phyloP scores from a whole-genome alignment of 2,329 filamentous ascomycete species.

The Ceratocystis huliohia region DNA sequence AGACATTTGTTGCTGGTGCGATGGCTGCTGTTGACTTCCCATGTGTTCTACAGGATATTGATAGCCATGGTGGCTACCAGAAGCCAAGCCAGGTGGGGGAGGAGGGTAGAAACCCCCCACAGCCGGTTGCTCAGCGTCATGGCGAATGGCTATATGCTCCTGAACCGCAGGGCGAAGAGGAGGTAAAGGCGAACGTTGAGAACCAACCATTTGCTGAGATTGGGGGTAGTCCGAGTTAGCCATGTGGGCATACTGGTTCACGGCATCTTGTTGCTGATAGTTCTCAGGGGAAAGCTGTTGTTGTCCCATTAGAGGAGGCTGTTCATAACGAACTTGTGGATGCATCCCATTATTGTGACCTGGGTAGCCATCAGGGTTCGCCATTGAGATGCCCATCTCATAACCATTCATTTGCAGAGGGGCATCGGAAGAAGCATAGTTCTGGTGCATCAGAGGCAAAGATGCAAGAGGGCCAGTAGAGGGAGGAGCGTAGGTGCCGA shows the following conservation, averaged over 20 bases:
- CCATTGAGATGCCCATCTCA: neutral
- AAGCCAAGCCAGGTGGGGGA: constrained; percentile 11
- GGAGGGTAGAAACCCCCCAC: constrained; percentile 13
- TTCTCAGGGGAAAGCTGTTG: constrained; percentile 7
- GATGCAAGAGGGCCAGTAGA: neutral
- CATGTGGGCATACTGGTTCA: constrained; percentile 12
- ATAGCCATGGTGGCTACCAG: constrained; percentile 8
- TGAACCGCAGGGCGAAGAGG: constrained; percentile 16
- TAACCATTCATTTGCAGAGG: constrained; percentile 12
- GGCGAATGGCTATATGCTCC: constrained; percentile 9
- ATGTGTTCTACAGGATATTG: constrained; percentile 7
- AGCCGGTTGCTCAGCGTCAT: constrained; percentile 5
- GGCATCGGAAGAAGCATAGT: neutral
- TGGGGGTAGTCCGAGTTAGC: constrained; percentile 10
- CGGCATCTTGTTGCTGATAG: constrained; percentile 8
- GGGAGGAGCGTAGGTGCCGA: neutral
- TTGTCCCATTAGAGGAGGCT: neutral
- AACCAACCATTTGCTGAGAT: neutral
- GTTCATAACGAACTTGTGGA: constrained; percentile 9
- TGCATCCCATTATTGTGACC: constrained; percentile 2
- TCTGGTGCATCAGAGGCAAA: neutral
- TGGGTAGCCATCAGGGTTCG: neutral
- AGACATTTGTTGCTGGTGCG: neutral
- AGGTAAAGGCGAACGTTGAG: constrained; percentile 17
- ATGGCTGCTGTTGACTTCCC: constrained; percentile 10